Evolutionary conservation across 495 filamentous ascomycete genomes (phyloP).

Genomic region (Penicillium herquei): DNA sequence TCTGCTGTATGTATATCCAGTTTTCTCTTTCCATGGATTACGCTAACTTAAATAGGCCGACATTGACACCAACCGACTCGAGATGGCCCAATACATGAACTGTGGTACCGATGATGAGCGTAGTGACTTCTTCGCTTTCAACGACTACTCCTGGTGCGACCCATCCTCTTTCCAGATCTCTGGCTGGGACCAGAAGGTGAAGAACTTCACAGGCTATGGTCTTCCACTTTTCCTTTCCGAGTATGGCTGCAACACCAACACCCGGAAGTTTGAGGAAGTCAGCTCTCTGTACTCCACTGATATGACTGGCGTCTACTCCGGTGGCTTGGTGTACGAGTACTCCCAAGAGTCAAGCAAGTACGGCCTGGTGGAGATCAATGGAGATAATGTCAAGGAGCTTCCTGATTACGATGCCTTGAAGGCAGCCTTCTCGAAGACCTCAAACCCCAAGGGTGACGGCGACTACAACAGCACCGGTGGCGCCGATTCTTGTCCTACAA

Average conservation of each 20-base stretch:
- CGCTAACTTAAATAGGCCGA: slow-evolving; percentile 42
- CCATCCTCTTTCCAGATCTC: slow-evolving; percentile 71
- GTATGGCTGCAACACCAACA: slow-evolving; percentile 83
- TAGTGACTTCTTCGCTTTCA: slow-evolving; percentile 95
- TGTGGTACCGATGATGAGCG: slow-evolving; percentile 84
- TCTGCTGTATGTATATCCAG: slow-evolving; percentile 53
- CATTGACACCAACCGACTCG: slow-evolving; percentile 78
- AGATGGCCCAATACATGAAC: slow-evolving; percentile 93
- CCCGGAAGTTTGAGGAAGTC: slow-evolving; percentile 80
- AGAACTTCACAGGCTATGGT: slow-evolving; percentile 86
- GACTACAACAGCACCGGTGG: slow-evolving; percentile 69
- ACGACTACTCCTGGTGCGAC: slow-evolving; percentile 98
- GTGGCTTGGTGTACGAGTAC: slow-evolving; percentile 96
- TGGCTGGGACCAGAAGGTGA: slow-evolving; percentile 90
- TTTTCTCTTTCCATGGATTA: neutral
- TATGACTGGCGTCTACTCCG: slow-evolving; percentile 93
- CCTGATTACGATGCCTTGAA: slow-evolving; percentile 69
- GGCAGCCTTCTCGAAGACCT: slow-evolving; percentile 58
- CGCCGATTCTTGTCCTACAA: slow-evolving; percentile 65
- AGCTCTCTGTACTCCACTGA: slow-evolving; percentile 72
- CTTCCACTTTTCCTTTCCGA: slow-evolving; percentile 94
- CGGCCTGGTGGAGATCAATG: slow-evolving; percentile 72
- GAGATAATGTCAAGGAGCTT: slow-evolving; percentile 51
- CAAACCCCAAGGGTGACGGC: slow-evolving; percentile 70
- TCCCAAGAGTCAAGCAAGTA: slow-evolving; percentile 71